These are phyloP conservation scores for Venturia nashicola DNA, from an alignment of 2,329 filamentous ascomycete species.

Conservation along the genomic window DNA sequence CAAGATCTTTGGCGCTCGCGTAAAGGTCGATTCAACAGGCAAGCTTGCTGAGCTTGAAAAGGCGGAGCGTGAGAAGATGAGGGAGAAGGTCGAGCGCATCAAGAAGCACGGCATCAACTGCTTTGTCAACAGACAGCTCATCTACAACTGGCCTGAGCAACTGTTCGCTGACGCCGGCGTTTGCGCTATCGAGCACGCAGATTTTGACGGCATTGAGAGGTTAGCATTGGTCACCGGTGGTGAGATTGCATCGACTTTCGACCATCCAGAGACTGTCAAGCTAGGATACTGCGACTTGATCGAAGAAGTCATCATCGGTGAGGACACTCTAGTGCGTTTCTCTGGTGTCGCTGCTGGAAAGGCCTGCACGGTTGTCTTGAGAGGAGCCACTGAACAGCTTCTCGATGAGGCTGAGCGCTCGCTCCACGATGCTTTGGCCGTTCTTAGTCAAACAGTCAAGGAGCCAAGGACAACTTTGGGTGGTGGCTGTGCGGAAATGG, in stretches of 20 bases:
- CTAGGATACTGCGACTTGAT: constrained; percentile 90
- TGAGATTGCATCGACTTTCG: constrained; percentile 95
- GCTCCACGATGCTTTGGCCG: constrained; percentile 88
- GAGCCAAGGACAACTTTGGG: constrained; percentile 90
- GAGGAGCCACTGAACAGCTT: constrained; percentile 91
- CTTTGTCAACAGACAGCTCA: constrained; percentile 98
- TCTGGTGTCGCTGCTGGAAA: constrained; percentile 88
- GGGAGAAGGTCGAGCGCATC: constrained; percentile 96
- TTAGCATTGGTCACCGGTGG: constrained; percentile 90
- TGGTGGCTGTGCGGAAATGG: constrained; percentile 94
- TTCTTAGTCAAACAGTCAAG: constrained; percentile 90
- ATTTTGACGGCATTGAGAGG: constrained; percentile 96
- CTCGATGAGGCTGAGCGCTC: constrained; percentile 94
- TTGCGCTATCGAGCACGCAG: constrained; percentile 96
- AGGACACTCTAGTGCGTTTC: constrained; percentile 95
- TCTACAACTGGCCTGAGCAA: constrained; percentile 99
- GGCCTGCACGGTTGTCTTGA: constrained; percentile 92
- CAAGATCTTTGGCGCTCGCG: constrained; percentile 95
- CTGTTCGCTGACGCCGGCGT: constrained; percentile 96
- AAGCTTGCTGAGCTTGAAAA: constrained; percentile 98
- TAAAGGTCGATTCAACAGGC: constrained; percentile 92
- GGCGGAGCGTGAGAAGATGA: constrained; percentile 99
- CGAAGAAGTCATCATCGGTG: constrained; percentile 95
- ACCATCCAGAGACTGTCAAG: constrained; percentile 95
- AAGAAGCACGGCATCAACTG: constrained; percentile 99